These are phyloP conservation scores for Flaveria ramosissima DNA, from an alignment of 129 eudicot species.

Conservation along the genomic window DNA sequence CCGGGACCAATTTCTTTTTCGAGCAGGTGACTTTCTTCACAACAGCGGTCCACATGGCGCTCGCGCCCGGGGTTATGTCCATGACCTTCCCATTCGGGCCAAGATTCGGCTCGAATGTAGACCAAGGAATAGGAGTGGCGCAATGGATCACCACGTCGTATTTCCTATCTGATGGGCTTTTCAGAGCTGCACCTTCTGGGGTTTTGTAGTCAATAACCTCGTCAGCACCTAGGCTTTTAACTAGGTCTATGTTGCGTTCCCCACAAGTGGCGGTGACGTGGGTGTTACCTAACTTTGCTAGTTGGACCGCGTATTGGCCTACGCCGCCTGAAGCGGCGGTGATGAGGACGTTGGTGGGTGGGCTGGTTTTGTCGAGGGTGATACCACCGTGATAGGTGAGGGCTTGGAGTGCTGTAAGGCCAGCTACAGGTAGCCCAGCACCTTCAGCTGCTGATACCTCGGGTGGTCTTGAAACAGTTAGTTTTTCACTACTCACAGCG, in stretches of 20 bases:
- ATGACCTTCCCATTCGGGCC: constrained; percentile 63
- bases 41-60: constrained; percentile 59
- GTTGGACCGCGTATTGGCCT: constrained; percentile 79
- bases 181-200: constrained; percentile 68
- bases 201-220: constrained; percentile 89
- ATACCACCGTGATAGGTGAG: constrained; percentile 60
- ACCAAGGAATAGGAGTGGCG: constrained; percentile 62
- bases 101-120: constrained; percentile 70
- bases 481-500: constrained; percentile 57
- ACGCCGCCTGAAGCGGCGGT: constrained; percentile 96
- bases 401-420: constrained; percentile 77
- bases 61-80: constrained; percentile 57
- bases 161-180: constrained; percentile 75
- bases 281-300: constrained; percentile 72
- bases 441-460: constrained; percentile 80
- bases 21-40: constrained; percentile 68
- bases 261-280: constrained; percentile 95
- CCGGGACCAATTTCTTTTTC: constrained; percentile 66
- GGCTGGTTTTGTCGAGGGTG: constrained; percentile 68
- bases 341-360: constrained; percentile 61
- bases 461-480: constrained; percentile 69
- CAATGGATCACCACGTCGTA: constrained; percentile 74
- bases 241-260: constrained; percentile 70
- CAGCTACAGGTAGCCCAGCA: constrained; percentile 73
- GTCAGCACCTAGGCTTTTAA: constrained; percentile 79